These are phyloP conservation scores for Schizopora paradoxa DNA, from an alignment of 1,284 basidiomycete genomes.

Conservation along the genomic window DNA sequence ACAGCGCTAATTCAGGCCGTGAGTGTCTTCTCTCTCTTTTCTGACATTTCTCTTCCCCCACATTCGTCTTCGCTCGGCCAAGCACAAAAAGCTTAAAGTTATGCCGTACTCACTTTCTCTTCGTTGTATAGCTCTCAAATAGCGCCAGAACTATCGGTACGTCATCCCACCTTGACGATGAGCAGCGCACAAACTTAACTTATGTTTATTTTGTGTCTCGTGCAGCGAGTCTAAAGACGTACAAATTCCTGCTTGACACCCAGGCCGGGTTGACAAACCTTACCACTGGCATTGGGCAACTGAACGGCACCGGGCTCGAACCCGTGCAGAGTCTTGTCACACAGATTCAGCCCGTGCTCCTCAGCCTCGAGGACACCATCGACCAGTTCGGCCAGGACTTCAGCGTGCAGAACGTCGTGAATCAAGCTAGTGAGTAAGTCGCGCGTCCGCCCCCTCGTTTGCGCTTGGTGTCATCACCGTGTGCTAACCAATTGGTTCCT, in stretches of 20 bases:
- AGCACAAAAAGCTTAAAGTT: no score
- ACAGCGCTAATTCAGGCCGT: constrained; percentile 16
- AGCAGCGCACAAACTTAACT: neutral
- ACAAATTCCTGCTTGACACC: constrained; percentile 19
- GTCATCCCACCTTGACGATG: neutral
- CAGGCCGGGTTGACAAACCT: constrained; percentile 16
- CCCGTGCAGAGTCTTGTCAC: constrained; percentile 12
- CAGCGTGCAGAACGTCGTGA: constrained; percentile 16
- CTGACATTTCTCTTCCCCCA: no score
- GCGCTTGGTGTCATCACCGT: no score
- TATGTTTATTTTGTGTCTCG: neutral
- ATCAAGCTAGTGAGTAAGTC: constrained; percentile 16
- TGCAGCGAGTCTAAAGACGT: constrained; percentile 18
- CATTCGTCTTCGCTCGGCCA: no score
- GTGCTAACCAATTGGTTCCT: neutral
- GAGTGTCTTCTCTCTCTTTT: no score
- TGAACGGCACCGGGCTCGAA: constrained; percentile 14
- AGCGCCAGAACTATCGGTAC: constrained; percentile 16
- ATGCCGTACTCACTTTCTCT: no score
- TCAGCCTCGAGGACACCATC: constrained; percentile 15
- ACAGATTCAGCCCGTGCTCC: constrained; percentile 16
- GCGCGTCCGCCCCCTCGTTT: neutral
- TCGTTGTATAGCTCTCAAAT: constrained; percentile 11
- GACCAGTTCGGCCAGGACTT: constrained; percentile 20
- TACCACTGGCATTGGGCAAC: constrained; percentile 10